Evolutionary conservation across 805 yeast genomes (phyloP), one percentile per base, ranked within the genome.

Genomic region (Yarrowia sp.): DNA sequence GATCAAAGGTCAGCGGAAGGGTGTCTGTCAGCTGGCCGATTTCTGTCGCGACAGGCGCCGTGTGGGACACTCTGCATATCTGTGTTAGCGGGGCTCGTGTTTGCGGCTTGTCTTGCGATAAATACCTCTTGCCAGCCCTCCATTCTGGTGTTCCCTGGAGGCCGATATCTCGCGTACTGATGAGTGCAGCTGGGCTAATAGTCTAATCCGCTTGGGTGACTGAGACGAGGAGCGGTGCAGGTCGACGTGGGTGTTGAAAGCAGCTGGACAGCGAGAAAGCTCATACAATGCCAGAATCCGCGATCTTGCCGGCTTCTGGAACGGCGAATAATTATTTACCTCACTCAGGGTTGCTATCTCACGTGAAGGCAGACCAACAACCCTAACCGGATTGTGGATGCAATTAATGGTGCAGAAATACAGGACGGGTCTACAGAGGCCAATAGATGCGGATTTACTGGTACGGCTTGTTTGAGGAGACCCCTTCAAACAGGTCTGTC

Each of bases 1-100:
- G 80, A 73, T 92, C 97, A 71, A 91, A 91, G 3, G 73, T 72
- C 7, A 83, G 46, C 12, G 72, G 60, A 16, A 66, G 55, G n/a
- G 68, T 58, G 12, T 63, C 61, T 25, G 65, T 46, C 19, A 44
- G 41, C 27, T 64, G 66, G 22, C 64, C 61, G n/a, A 67, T 66
- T 46, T 63, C 64, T 24, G 47, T 41, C 4, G 63, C 63, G 16
- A 65, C 44, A 14, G 67, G 65, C 32, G 61, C 53, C 49, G 66
- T 65, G 56, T 65, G 64, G 7, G 66, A 46, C 39, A 65, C 64
- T 51, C 68, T 61, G 35, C 51, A 62, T 14, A 63, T 49, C 69
- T 66, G 38, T 18, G 38, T 31, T 35, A 61, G 42, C 22, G 13
- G n/a, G n/a, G 7, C 14, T 46, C 32, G 19, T 6, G 19, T 14